Evolutionary conservation across 169 alveolate species (phyloP).

Genomic region (Hammondia hammondi): DNA sequence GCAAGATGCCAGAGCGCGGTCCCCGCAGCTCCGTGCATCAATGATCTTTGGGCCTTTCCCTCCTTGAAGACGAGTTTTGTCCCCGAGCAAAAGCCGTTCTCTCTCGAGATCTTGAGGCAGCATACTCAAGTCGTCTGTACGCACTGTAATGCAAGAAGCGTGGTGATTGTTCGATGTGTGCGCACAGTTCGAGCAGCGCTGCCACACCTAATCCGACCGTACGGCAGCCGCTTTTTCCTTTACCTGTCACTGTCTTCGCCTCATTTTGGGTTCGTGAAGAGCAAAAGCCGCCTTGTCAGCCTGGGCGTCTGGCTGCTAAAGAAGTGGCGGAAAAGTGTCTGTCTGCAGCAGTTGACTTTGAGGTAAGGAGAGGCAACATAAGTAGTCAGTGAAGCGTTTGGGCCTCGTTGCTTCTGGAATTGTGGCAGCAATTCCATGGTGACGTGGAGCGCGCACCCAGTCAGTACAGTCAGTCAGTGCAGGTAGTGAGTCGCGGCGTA

Average conservation of each 20-base stretch:
- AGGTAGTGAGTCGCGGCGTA: too few species aligned
- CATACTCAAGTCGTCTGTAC: not conserved
- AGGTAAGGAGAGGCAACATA: constrained; percentile 41
- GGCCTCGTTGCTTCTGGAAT: too few species aligned
- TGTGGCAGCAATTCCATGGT: too few species aligned
- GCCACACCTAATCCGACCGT: constrained; percentile 83
- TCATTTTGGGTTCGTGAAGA: constrained; percentile 91
- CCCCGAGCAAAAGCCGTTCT: too few species aligned
- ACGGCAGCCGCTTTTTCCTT: constrained; percentile 83
- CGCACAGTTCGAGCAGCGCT: constrained; percentile 90
- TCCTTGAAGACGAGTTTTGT: too few species aligned
- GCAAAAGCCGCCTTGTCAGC: constrained; percentile 86
- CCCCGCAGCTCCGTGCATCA: too few species aligned
- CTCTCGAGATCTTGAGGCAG: too few species aligned
- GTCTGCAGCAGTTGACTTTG: constrained; percentile 87
- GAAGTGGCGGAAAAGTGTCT: constrained; percentile 88
- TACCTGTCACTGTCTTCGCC: constrained; percentile 88
- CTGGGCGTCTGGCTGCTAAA: constrained; percentile 89
- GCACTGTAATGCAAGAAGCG: not conserved
- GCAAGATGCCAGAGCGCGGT: too few species aligned
- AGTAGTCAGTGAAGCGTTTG: too few species aligned
- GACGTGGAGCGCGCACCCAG: too few species aligned
- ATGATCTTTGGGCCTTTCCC: too few species aligned
- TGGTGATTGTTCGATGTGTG: not conserved
- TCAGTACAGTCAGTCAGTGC: too few species aligned